phyloP scores from a whole-genome alignment of 2,329 filamentous ascomycete genomes.

The Alternaria alternata region DNA sequence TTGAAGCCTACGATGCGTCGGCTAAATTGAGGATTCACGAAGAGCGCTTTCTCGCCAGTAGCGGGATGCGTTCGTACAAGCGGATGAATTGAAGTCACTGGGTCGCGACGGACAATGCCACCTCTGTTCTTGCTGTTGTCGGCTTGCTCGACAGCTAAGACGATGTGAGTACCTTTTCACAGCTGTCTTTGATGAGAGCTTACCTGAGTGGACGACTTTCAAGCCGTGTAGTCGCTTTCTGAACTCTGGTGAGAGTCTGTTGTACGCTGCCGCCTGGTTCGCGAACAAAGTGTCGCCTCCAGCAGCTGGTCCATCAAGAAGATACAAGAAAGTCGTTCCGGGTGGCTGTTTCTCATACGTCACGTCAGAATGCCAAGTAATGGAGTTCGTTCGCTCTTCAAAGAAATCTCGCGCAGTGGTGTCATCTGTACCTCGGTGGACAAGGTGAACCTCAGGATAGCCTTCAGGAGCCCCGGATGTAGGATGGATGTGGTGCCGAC shows the following conservation, averaged over 20 bases:
- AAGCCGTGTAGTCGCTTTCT: constrained; percentile 81
- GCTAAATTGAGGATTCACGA: constrained; percentile 85
- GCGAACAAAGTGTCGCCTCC: constrained; percentile 88
- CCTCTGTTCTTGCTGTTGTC: constrained; percentile 71
- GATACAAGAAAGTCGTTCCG: constrained; percentile 87
- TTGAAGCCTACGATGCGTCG: constrained; percentile 83
- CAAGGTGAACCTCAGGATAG: constrained; percentile 78
- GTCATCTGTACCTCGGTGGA: constrained; percentile 75
- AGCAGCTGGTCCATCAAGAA: constrained; percentile 80
- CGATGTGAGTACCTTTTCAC: constrained; percentile 8
- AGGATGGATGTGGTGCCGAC: constrained; percentile 82
- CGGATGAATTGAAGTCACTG: constrained; percentile 77
- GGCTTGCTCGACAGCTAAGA: constrained; percentile 72
- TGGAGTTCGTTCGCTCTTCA: constrained; percentile 74
- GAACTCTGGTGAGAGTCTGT: constrained; percentile 79
- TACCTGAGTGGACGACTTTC: constrained; percentile 79
- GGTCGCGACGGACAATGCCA: constrained; percentile 77
- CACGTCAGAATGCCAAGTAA: constrained; percentile 90
- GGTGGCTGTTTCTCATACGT: constrained; percentile 89
- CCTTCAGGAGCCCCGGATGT: constrained; percentile 78
- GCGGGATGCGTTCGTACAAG: constrained; percentile 80
- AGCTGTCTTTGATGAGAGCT: constrained; percentile 6
- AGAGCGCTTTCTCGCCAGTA: constrained; percentile 85
- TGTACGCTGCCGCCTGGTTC: constrained; percentile 82
- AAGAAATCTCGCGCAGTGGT: constrained; percentile 69